These are phyloP conservation scores for Chlamydomonas reinhardtii DNA, from an alignment of 163 green algal genomes.

Conservation along the genomic window DNA sequence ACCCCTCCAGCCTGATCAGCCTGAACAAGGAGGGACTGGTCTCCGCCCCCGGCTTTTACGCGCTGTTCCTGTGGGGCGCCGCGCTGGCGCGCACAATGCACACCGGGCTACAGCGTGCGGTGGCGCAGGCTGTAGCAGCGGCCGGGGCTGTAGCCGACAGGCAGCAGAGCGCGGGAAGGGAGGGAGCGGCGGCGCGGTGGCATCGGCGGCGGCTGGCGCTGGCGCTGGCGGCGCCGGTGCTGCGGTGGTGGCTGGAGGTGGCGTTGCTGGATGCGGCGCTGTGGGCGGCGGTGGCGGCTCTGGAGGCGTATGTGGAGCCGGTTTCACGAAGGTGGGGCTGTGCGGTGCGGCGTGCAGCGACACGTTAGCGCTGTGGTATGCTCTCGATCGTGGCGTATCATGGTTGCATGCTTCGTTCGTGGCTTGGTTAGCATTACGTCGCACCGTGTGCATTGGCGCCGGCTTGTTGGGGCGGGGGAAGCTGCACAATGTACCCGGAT, in stretches of 20 bases:
- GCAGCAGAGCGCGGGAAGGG: neutral
- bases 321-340: constrained; percentile 46
- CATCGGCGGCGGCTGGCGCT: neutral
- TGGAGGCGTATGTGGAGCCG: constrained; percentile 52
- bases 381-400: neutral
- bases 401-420: too few relatives aligned
- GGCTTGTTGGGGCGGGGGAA: too few relatives aligned
- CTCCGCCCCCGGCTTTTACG: constrained; percentile 82
- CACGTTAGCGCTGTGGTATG: too few relatives aligned
- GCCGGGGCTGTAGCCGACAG: neutral
- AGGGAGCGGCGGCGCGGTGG: neutral
- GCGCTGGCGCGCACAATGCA: constrained; percentile 54
- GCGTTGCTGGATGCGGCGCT: constrained; percentile 29
- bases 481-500: too few relatives aligned
- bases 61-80: constrained; percentile 75
- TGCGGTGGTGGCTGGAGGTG: neutral
- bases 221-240: neutral
- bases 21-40: constrained; percentile 92
- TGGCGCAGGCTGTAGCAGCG: neutral
- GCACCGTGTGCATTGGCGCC: too few relatives aligned
- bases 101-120: neutral
- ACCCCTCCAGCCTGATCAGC: constrained; percentile 51
- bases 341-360: neutral
- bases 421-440: too few relatives aligned
- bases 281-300: constrained; percentile 49